These are phyloP conservation scores for Tuber calosporum DNA, from an alignment of 495 filamentous ascomycete genomes.

Conservation along the genomic window DNA sequence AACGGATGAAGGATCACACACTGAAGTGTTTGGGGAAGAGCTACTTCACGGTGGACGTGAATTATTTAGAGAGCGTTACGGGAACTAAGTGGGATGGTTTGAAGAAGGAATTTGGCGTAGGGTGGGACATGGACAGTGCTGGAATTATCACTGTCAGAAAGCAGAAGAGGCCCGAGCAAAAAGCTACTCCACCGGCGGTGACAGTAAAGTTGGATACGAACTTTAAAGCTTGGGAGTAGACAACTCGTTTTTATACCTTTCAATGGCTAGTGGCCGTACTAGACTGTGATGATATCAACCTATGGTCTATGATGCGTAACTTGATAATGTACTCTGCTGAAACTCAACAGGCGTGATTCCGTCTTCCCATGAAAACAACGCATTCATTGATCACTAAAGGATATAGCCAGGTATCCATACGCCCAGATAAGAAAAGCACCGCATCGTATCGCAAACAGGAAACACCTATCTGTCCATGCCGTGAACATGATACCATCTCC, in stretches of 20 bases:
- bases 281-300: neutral
- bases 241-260: neutral
- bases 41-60: constrained; percentile 65
- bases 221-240: constrained; percentile 30
- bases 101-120: constrained; percentile 57
- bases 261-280: neutral
- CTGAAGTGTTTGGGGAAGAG: constrained; percentile 75
- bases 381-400: constrained; percentile 4
- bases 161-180: constrained; percentile 47
- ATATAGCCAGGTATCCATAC: neutral
- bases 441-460: neutral
- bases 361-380: neutral
- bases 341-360: neutral
- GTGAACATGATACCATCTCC: neutral
- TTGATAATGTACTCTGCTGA: neutral
- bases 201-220: constrained; percentile 11
- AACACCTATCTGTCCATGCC: neutral
- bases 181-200: constrained; percentile 6
- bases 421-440: neutral
- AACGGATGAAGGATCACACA: constrained; percentile 59
- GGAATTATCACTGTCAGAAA: constrained; percentile 64
- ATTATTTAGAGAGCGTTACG: constrained; percentile 58
- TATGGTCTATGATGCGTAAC: neutral
- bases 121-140: constrained; percentile 64
- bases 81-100: constrained; percentile 62